These are phyloP conservation scores for Cryptococcus sp. DNA, from an alignment of 1,284 basidiomycete species.

Conservation along the genomic window DNA sequence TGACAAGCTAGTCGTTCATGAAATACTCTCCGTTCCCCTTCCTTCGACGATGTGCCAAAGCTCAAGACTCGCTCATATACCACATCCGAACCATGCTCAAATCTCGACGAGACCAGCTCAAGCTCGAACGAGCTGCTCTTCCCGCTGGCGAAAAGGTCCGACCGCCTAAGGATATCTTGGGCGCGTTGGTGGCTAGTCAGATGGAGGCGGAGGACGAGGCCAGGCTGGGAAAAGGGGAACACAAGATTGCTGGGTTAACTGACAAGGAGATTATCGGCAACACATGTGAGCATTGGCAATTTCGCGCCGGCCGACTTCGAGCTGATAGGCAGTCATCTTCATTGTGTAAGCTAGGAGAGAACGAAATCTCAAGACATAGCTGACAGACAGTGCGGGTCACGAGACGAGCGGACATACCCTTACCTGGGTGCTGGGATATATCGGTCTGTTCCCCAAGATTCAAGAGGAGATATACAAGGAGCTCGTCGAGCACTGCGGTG, in stretches of 20 bases:
- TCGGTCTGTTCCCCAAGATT: slow-evolving; percentile 56
- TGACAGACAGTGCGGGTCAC: slow-evolving; percentile 22
- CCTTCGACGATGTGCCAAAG: slow-evolving; percentile 16
- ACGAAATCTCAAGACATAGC: background rate
- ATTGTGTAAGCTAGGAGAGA: slow-evolving; percentile 12
- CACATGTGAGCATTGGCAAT: slow-evolving; percentile 26
- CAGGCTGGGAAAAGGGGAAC: slow-evolving; percentile 7
- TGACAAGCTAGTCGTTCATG: slow-evolving; percentile 13
- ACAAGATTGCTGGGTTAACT: slow-evolving; percentile 15
- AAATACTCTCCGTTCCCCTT: slow-evolving; percentile 8
- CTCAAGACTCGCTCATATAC: slow-evolving; percentile 11
- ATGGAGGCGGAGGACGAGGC: slow-evolving; percentile 17
- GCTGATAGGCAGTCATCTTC: slow-evolving; percentile 16
- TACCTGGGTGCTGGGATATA: slow-evolving; percentile 54
- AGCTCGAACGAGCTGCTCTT: background rate
- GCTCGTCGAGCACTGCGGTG: slow-evolving; percentile 49
- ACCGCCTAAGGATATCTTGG: slow-evolving; percentile 18
- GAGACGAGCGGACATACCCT: slow-evolving; percentile 57
- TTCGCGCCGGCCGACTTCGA: no score
- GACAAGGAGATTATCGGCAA: slow-evolving; percentile 22
- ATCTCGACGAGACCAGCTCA: slow-evolving; percentile 14
- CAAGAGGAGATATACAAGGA: slow-evolving; percentile 59
- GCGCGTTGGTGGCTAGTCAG: slow-evolving; percentile 22
- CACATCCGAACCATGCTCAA: slow-evolving; percentile 19
- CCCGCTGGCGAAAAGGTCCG: slow-evolving; percentile 11